Evolutionary conservation across 192 early-diverging fungal genomes (phyloP), one percentile per base, ranked within the genome.

Genomic region (Umbelopsis isabellina): DNA sequence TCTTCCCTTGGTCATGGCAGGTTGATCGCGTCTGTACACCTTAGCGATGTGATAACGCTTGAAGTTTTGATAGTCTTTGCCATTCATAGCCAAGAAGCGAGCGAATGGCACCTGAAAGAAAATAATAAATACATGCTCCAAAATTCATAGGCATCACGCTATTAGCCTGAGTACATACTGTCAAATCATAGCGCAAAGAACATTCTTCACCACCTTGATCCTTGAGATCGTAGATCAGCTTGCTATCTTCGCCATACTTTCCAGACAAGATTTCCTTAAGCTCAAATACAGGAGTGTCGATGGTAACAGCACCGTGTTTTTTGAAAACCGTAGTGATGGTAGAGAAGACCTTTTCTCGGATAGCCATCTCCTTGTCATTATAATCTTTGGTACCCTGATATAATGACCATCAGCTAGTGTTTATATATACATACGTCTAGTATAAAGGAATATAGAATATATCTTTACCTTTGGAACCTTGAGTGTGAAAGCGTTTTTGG

Each of bases 241-340:
- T 99, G 78, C 91, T 92, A 83, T 99, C 97, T 82, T 99, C 97
- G 22, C 97, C 96, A 70, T 99, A 99, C 75, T 99, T 99, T 68
- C 97, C 97, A 15, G 91, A 77, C 8, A 99, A 86, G 68, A 98
- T 97, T 74, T 99, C 97, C 78, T 73, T 66, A 25, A 97, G 88
- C 82, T 99, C 97, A 82, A 98, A 99, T 53, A 99, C 97, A 7
- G 97, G 97, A 2, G 97, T 99, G 68, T 99, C 97, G 72, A 99
- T 98, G 2, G 97, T 98, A 35, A 98, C 94, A 11, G 92, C 97
- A 46, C 97, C 97, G 85, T 99, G 97, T 68, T 91, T 90, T 75
- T 98, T 95, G 84, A 99, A 98, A 35, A 98, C 88, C 3, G 49
- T 53, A 22, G 85, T 89, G 70, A 99, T 96, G 12, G 91, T 96